Percentiles rank a stretch among this genome's conserved stretches.
These are phyloP conservation scores for Citeromyces nyonsensis DNA, from an alignment of 805 yeast species.

Conservation along the genomic window DNA sequence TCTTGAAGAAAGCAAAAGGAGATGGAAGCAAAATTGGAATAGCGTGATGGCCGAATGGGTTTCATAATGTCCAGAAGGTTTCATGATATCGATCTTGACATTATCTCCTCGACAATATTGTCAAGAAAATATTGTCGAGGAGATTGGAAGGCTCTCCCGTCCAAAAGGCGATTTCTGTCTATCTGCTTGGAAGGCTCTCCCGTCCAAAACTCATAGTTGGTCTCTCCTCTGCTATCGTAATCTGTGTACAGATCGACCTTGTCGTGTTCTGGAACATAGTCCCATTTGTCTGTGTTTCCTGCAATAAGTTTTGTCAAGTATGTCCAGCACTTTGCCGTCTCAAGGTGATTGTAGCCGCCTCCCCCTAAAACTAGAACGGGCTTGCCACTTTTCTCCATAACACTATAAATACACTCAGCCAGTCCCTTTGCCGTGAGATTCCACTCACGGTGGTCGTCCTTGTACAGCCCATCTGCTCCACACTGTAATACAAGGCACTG, in stretches of 20 bases:
- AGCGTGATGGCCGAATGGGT: conserved; percentile 18
- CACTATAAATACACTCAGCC: conserved; percentile 79
- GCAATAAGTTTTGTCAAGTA: conserved; percentile 17
- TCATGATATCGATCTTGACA: no score
- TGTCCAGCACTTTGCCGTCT: conserved; percentile 50
- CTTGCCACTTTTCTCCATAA: conserved; percentile 69
- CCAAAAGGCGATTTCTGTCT: no score
- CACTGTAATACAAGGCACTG: conserved; percentile 94
- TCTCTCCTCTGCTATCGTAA: conserved; percentile 16
- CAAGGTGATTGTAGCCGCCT: conserved; percentile 76
- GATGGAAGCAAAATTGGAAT: conserved; percentile 76
- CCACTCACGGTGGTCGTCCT: conserved; percentile 92
- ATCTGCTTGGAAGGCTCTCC: no score
- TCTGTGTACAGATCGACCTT: conserved; percentile 22
- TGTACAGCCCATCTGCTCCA: conserved; percentile 95
- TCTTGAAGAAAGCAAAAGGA: conserved; percentile 38
- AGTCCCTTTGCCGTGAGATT: conserved; percentile 89
- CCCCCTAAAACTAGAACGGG: conserved; percentile 95
- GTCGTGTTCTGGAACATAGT: conserved; percentile 36
- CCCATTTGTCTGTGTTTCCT: conserved; percentile 17
- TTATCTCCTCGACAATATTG: no score
- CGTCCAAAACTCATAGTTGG: no score
- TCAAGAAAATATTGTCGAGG: no score
- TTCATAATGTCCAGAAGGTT: conserved; percentile 3
- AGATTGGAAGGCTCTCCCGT: no score